phyloP scores from a whole-genome alignment of 495 filamentous ascomycete species.

The Podospora sp. region DNA sequence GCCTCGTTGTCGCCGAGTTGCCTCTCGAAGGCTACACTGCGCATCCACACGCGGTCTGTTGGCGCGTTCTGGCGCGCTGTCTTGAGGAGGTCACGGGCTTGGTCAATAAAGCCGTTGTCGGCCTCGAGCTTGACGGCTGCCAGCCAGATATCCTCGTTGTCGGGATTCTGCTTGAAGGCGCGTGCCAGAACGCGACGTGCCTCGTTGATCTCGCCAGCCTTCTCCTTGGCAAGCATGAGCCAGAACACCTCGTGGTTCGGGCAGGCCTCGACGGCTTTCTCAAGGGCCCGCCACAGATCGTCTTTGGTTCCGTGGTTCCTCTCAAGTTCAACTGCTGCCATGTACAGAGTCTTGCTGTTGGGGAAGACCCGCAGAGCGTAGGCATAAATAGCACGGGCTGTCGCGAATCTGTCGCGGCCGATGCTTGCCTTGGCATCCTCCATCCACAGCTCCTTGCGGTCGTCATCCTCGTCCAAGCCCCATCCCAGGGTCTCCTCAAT shows the following conservation, averaged over 20 bases:
- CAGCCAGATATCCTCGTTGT: conserved; percentile 97
- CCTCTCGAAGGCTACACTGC: conserved; percentile 88
- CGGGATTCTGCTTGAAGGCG: conserved; percentile 90
- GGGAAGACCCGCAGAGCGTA: conserved; percentile 88
- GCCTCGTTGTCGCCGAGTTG: conserved; percentile 76
- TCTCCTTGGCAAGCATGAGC: conserved; percentile 94
- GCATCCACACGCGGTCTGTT: conserved; percentile 96
- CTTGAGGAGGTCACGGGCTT: conserved; percentile 77
- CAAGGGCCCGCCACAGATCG: conserved; percentile 77
- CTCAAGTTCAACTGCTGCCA: conserved; percentile 88
- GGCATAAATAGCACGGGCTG: conserved; percentile 88
- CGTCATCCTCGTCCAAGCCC: conserved; percentile 93
- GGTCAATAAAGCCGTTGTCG: conserved; percentile 75
- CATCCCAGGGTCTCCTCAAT: conserved; percentile 92
- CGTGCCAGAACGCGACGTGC: conserved; percentile 78
- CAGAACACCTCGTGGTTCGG: conserved; percentile 88
- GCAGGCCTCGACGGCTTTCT: conserved; percentile 92
- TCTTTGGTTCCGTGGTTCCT: conserved; percentile 86
- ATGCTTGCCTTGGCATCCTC: conserved; percentile 85
- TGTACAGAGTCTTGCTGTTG: conserved; percentile 80
- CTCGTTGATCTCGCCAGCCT: conserved; percentile 80
- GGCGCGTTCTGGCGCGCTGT: conserved; percentile 83
- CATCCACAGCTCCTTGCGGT: conserved; percentile 92
- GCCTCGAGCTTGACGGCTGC: conserved; percentile 90
- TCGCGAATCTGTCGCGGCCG: conserved; percentile 77